Percentiles rank a stretch among this genome's conserved stretches.
Evolutionary conservation across 2,329 filamentous ascomycete species (phyloP).

Genomic region (Pseudocercospora macadamiae): DNA sequence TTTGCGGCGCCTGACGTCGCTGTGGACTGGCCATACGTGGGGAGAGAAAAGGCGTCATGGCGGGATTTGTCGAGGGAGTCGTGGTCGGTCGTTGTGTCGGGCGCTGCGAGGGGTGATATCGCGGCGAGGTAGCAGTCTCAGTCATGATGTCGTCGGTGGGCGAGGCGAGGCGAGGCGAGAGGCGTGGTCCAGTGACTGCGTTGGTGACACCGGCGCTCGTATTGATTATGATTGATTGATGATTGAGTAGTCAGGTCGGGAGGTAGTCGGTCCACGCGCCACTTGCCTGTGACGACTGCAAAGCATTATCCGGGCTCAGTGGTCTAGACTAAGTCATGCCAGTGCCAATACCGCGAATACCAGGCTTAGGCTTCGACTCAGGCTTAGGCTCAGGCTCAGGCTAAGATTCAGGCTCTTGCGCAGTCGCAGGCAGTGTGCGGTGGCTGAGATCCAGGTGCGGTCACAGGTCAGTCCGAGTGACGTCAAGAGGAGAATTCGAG

Average conservation of each 20-base stretch:
- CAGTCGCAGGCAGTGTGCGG: neutral
- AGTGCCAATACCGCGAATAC: neutral
- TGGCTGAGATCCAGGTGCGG: conserved; percentile 5
- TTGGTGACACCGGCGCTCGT: neutral
- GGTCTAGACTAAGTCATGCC: neutral
- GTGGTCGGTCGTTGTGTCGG: conserved; percentile 17
- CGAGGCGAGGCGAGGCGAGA: conserved; percentile 8
- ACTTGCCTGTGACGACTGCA: neutral
- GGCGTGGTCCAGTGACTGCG: neutral
- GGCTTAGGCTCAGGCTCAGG: neutral
- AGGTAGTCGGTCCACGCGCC: neutral
- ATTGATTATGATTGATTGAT: conserved; percentile 3
- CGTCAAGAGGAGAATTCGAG: neutral
- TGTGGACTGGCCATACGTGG: conserved; percentile 29
- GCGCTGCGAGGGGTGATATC: conserved; percentile 20
- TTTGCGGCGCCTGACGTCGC: conserved; percentile 22
- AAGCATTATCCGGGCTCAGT: neutral
- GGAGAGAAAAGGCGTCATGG: conserved; percentile 37
- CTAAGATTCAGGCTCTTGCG: neutral
- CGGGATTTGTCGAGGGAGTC: conserved; percentile 26
- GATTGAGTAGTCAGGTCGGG: neutral
- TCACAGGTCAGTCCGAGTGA: neutral
- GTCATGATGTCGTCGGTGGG: conserved; percentile 23
- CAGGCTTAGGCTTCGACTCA: no score
- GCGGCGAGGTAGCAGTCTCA: conserved; percentile 31